Evolutionary conservation across 805 yeast genomes (phyloP).

Genomic region (Candida xyloterini): DNA sequence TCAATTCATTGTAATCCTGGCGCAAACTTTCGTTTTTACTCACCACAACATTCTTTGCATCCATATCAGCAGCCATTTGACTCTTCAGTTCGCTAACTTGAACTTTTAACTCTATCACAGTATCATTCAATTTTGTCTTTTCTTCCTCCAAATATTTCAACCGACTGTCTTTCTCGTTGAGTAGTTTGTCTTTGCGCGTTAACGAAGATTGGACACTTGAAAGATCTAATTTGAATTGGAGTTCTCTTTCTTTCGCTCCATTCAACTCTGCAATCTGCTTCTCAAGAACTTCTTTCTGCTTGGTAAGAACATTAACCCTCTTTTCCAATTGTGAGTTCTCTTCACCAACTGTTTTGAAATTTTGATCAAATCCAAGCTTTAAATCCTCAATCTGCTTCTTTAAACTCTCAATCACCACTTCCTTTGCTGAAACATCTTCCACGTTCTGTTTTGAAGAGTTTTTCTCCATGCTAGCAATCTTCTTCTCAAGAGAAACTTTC

Average conservation of each 20-base stretch:
- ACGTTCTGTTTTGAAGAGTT: conserved; percentile 9
- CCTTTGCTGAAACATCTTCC: conserved; percentile 13
- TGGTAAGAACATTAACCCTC: conserved; percentile 29
- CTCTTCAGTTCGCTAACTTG: conserved; percentile 39
- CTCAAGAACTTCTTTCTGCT: conserved; percentile 35
- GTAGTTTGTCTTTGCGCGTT: conserved; percentile 42
- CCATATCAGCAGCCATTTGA: conserved; percentile 34
- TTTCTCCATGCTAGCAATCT: conserved; percentile 17
- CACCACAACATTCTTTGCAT: conserved; percentile 39
- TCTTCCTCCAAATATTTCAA: conserved; percentile 38
- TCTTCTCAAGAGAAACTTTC: conserved; percentile 25
- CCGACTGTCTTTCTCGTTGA: conserved; percentile 37
- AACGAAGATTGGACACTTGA: conserved; percentile 45
- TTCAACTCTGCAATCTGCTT: conserved; percentile 36
- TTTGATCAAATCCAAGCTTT: conserved; percentile 17
- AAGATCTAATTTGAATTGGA: conserved; percentile 47
- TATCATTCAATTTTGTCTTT: conserved; percentile 38
- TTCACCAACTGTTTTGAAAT: conserved; percentile 23
- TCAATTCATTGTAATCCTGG: conserved; percentile 32
- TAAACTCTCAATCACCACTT: conserved; percentile 19
- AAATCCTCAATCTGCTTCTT: conserved; percentile 17
- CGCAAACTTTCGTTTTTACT: conserved; percentile 41
- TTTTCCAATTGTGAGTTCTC: conserved; percentile 34
- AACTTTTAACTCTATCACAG: conserved; percentile 39
- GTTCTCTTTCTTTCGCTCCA: conserved; percentile 38